Evolutionary conservation across 148 eudicot species (phyloP), one percentile per base, ranked within the genome.

Genomic region (Rhododendron mucronatum): DNA sequence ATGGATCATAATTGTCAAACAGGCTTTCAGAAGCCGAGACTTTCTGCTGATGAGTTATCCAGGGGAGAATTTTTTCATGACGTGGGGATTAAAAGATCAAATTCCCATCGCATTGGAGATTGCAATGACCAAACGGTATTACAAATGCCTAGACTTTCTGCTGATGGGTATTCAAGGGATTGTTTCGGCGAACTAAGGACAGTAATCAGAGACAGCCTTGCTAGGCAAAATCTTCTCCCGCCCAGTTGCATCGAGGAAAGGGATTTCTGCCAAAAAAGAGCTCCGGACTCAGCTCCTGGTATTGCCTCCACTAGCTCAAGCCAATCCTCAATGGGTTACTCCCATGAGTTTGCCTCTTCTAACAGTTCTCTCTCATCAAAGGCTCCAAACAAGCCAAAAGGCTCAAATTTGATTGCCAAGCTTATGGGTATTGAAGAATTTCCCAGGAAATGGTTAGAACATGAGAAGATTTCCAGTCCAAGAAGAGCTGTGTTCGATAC

Each of bases 401-500:
- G 89, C 15, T 88, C 92, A 18, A 94, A 89, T 89, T 82, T 93
- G 87, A 86, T 95, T 73, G 93, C 96, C 71, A 95, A 89, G 86
- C 92, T 95, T 39, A 95, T 94, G 98, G 96, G 97, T 48, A 83
- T 95, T 7, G 96, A 94, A 78, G 93, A 90, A 55, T n/a, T 90
- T 41, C 86, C 89, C 89, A 9, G 87, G 81, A 59, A 90, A 87
- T 87, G 78, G 18, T 79, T 80, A 48, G 92, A 89, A 23, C 83
- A 51, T 5, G 90, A 87, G 76, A 91, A 82, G 59, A 13, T 89
- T 21, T 35, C 87, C 65, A 88, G 87, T 76, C 86, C 88, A 51
- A 88, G 63, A 69, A 91, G 90, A 84, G 94, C 92, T 71, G 14
- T 83, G 67, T 90, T 91, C 78, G 94, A 93, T 48, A 84, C 89